Evolutionary conservation across 176 grass and related monocot species (phyloP), one percentile per base, ranked within the genome.

Genomic region (Eragrostis nindensis): DNA sequence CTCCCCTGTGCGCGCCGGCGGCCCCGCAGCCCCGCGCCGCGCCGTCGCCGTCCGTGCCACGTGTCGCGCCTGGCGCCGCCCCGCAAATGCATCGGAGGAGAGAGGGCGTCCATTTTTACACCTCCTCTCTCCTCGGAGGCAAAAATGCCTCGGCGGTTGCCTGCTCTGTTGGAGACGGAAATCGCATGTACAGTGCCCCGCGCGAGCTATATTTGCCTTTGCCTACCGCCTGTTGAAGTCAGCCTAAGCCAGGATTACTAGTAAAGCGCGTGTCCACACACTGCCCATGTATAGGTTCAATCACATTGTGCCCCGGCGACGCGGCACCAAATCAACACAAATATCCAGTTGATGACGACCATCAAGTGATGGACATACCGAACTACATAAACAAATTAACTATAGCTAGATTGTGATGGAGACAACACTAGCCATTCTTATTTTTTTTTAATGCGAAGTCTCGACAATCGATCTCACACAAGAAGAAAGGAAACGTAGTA

Each of bases 181-280:
- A n/a, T n/a, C n/a, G n/a, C n/a, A n/a, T n/a, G n/a, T n/a, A n/a
- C n/a, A n/a, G n/a, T n/a, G n/a, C n/a, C n/a, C n/a, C n/a, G n/a
- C n/a, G n/a, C n/a, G n/a, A n/a, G n/a, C n/a, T n/a, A n/a, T n/a
- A n/a, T n/a, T n/a, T n/a, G n/a, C n/a, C n/a, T n/a, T n/a, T n/a
- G n/a, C n/a, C n/a, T n/a, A n/a, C n/a, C n/a, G n/a, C n/a, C n/a
- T n/a, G n/a, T n/a, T n/a, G n/a, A n/a, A n/a, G n/a, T n/a, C n/a
- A n/a, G n/a, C n/a, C n/a, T n/a, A 86, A 82, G 73, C 41, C 78
- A 86, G 59, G 73, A 68, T 70, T 77, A 43, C 63, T 25, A 21
- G 15, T 19, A 53, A 24, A 79, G 67, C 18, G 60, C 30, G 67
- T 66, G 71, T 70, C 26, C 63, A 54, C 32, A 10, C 24, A 42